Evolutionary conservation across 2,329 filamentous ascomycete genomes (phyloP).

Genomic region (Exophiala dermatitidis): DNA sequence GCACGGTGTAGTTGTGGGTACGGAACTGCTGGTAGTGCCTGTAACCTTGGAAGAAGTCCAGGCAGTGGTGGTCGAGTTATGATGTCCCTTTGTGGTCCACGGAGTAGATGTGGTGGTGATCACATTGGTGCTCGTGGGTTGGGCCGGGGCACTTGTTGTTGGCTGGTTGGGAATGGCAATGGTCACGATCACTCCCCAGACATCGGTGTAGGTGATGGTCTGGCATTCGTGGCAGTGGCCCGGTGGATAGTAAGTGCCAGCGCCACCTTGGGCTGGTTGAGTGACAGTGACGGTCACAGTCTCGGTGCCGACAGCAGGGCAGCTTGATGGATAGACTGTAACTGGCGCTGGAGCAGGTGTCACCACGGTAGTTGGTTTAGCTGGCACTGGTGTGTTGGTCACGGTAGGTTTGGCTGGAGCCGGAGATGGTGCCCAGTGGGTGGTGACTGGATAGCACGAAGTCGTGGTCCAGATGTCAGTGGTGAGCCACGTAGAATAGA

Average conservation of each 20-base stretch:
- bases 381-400: slow-evolving; percentile 10
- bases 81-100: slow-evolving; percentile 1
- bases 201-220: slow-evolving; percentile 30
- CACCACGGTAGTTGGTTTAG: background rate
- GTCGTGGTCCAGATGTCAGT: slow-evolving; percentile 30
- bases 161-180: slow-evolving; percentile 27
- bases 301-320: slow-evolving; percentile 11
- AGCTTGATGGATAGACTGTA: slow-evolving; percentile 6
- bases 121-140: background rate
- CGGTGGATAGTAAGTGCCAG: slow-evolving; percentile 1
- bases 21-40: background rate
- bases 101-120: background rate
- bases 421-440: slow-evolving; percentile 12
- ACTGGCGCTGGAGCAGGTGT: slow-evolving; percentile 1
- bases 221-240: slow-evolving; percentile 26
- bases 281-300: slow-evolving; percentile 16
- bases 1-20: background rate
- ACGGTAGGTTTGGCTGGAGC: slow-evolving; percentile 3
- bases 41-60: background rate
- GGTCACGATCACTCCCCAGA: slow-evolving; percentile 26
- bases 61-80: slow-evolving; percentile 1
- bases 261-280: slow-evolving; percentile 1
- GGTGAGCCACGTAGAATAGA: slow-evolving; percentile 32
- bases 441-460: slow-evolving; percentile 28
- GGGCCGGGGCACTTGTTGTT: background rate